These are phyloP conservation scores for Exophiala calicioides DNA, from an alignment of 2,329 filamentous ascomycete species.

Conservation along the genomic window DNA sequence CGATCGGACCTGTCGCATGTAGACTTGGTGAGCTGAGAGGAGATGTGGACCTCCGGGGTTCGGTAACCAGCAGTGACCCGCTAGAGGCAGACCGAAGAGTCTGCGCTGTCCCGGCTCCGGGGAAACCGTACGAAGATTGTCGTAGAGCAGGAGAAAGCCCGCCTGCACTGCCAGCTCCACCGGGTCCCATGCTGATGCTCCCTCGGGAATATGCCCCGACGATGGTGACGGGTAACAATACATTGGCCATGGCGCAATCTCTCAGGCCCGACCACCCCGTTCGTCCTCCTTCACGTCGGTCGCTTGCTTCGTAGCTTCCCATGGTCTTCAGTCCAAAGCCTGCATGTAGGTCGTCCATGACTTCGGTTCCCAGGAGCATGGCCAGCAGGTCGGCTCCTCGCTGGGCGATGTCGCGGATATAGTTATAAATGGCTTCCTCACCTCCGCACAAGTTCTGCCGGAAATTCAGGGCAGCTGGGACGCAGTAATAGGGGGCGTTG, in stretches of 20 bases:
- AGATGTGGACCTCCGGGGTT: slow-evolving; percentile 15
- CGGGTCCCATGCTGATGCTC: slow-evolving; percentile 30
- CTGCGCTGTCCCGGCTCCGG: slow-evolving; percentile 15
- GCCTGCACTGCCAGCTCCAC: slow-evolving; percentile 31
- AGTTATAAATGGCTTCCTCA: slow-evolving; percentile 67
- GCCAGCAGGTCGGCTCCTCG: slow-evolving; percentile 65
- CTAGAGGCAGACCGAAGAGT: slow-evolving; percentile 11
- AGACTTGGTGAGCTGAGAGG: slow-evolving; percentile 23
- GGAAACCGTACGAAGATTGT: slow-evolving; percentile 28
- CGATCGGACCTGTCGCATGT: slow-evolving; percentile 20
- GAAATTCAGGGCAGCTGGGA: slow-evolving; percentile 72
- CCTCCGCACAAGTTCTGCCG: slow-evolving; percentile 69
- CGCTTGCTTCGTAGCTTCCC: slow-evolving; percentile 30
- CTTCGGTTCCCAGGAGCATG: slow-evolving; percentile 64
- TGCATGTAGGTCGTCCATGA: slow-evolving; percentile 59
- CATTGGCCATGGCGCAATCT: slow-evolving; percentile 70
- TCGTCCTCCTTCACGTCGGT: slow-evolving; percentile 38
- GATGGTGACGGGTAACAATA: slow-evolving; percentile 66
- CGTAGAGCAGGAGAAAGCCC: slow-evolving; percentile 28
- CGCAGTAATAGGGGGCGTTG: slow-evolving; percentile 68
- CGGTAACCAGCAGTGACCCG: slow-evolving; percentile 12
- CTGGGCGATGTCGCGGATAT: slow-evolving; percentile 63
- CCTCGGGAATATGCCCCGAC: slow-evolving; percentile 33
- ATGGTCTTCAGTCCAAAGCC: slow-evolving; percentile 31
- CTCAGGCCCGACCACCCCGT: slow-evolving; percentile 54